These are phyloP conservation scores for Glaciozyma antarctica DNA, from an alignment of 768 basidiomycete species.

Conservation along the genomic window DNA sequence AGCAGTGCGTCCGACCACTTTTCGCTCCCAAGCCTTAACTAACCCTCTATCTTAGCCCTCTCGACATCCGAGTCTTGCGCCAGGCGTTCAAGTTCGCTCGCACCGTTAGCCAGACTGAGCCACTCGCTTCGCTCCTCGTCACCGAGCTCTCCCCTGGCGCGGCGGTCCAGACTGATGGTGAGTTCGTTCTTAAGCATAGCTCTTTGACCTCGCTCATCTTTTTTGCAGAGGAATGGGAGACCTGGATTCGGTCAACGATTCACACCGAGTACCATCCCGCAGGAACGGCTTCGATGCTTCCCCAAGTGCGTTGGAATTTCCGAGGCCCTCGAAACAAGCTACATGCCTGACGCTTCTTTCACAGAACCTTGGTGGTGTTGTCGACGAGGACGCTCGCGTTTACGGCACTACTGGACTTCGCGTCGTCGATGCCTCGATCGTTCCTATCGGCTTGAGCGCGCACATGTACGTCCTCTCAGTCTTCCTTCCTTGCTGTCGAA, in stretches of 20 bases:
- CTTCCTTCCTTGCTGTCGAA: too few species aligned
- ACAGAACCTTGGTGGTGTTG: constrained; percentile 43
- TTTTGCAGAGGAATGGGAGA: constrained; percentile 33
- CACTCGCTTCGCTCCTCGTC: constrained; percentile 37
- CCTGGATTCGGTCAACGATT: constrained; percentile 30
- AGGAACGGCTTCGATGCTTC: constrained; percentile 45
- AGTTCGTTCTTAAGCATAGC: too few species aligned
- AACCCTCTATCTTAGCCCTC: not conserved
- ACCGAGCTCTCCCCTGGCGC: constrained; percentile 40
- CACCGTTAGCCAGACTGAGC: constrained; percentile 37
- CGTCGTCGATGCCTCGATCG: constrained; percentile 39
- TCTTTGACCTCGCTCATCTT: too few species aligned
- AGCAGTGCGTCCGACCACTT: constrained; percentile 1
- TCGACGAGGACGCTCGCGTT: constrained; percentile 44
- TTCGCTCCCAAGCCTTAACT: constrained; percentile 24
- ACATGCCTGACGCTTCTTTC: constrained; percentile 7
- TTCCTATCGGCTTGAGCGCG: constrained; percentile 23
- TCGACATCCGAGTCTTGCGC: not conserved
- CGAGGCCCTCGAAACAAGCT: too few species aligned
- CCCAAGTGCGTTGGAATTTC: constrained; percentile 18
- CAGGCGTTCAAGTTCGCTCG: not conserved
- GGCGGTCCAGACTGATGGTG: constrained; percentile 37
- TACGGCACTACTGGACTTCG: constrained; percentile 45
- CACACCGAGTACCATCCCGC: constrained; percentile 42
- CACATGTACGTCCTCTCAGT: constrained; percentile 9